These are phyloP conservation scores for Collybia sordida DNA, from an alignment of 768 basidiomycete species.

Conservation along the genomic window DNA sequence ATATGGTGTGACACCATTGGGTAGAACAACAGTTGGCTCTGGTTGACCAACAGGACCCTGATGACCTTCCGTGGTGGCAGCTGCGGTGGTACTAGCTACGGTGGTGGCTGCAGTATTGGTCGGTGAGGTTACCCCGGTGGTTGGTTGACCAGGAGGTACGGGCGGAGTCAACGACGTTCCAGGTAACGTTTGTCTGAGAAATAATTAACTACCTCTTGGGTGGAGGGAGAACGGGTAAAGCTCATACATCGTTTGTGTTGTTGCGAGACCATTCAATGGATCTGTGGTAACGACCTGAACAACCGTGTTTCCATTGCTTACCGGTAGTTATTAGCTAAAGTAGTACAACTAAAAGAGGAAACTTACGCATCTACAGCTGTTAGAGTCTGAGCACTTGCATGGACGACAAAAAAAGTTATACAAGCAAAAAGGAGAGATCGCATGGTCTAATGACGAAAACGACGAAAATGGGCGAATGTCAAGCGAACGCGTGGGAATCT, in stretches of 20 bases:
- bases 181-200: slow-evolving; percentile 21
- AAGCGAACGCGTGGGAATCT: too few species aligned
- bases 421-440: too few species aligned
- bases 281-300: slow-evolving; percentile 35
- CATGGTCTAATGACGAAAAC: too few species aligned
- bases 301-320: slow-evolving; percentile 47
- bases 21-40: slow-evolving; percentile 29
- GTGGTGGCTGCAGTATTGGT: slow-evolving; percentile 19
- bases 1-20: slow-evolving; percentile 50
- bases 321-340: too few species aligned
- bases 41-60: slow-evolving; percentile 62
- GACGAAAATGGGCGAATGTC: too few species aligned
- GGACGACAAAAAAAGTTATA: slow-evolving; percentile 16
- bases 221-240: neutral
- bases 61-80: slow-evolving; percentile 22
- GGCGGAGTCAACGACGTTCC: neutral
- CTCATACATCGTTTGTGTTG: slow-evolving; percentile 16
- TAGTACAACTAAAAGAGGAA: too few species aligned
- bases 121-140: slow-evolving; percentile 19
- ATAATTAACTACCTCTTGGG: neutral
- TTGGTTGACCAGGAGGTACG: slow-evolving; percentile 3
- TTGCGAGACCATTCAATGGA: slow-evolving; percentile 4
- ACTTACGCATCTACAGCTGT: slow-evolving; percentile 46
- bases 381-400: slow-evolving; percentile 42
- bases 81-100: slow-evolving; percentile 17